Evolutionary conservation across 345 rosid genomes (phyloP), one percentile per base, ranked within the genome.

Genomic region (Arabis hirsuta): DNA sequence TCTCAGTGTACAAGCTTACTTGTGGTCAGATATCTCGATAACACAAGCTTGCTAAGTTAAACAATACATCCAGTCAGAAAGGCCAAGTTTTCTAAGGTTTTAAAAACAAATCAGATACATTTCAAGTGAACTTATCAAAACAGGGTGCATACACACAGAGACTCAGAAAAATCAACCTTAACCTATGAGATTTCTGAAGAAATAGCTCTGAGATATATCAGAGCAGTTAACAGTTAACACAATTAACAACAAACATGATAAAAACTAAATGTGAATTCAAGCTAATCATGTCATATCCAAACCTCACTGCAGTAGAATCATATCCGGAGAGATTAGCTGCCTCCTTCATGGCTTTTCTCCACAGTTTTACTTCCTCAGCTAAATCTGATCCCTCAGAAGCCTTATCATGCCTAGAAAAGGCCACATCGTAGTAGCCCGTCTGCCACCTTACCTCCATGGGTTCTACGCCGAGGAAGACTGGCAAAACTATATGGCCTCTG

Each of bases 401-500:
- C 57, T 47, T 65, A 45, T 65, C 39, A 62, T 62, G 39, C 52
- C 24, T 44, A 26, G 66, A 12, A 51, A 65, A 65, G 29, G 56
- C 57, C 11, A 16, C 46, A 10, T 3, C 32, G 57, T 31, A 48
- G 55, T 29, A 9, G 5, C 69, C 69, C 3, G 57, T 34, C 57
- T 65, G 57, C 55, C 57, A 26, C 46, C 69, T 45, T 16, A 65
- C 69, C 31, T 65, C 69, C 46, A 0, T 62, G 39, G 80, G 72
- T 6, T 69, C 48, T 0, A 76, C 79, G 24, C 45, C 65, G n/a
- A 63, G 68, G 69, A 77, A 77, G 13, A 78, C 13, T 5, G 79
- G 82, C 29, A 74, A 43, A n/a, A 79, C 76, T 9, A 13, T 6
- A 4, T 20, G 65, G 5, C 56, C 41, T 34, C 13, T 19, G 6